Evolutionary conservation across 2,329 filamentous ascomycete genomes (phyloP), one percentile per base, ranked within the genome.

Genomic region (Nemania sp.): DNA sequence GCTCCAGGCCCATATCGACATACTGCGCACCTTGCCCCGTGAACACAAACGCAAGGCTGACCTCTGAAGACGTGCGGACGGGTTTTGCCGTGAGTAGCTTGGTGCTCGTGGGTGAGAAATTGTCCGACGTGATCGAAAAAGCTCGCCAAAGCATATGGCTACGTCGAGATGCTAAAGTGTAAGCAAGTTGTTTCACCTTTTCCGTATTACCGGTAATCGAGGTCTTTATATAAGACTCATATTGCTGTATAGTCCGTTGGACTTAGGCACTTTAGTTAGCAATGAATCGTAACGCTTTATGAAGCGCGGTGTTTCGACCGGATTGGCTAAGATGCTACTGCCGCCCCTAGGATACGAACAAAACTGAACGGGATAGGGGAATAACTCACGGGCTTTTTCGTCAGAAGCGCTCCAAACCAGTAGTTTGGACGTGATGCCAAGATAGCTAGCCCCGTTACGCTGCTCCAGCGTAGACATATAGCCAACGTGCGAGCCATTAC

Each of bases 331-430:
- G 17, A 41, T 20, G 14, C 11, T 14, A 12, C 6, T 2, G 2
- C 17, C 3, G 14, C 14, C 24, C n/a, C 20, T 19, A 8, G 14
- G 8, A 20, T 30, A 3, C 6, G 15, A 17, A 5, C 14, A 4
- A 24, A 28, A 44, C 14, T 14, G 14, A 30, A 23, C 4, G 3
- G 12, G 26, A 2, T 8, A 15, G 30, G 3, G 34, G 20, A 12
- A 12, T 28, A 14, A 44, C 44, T 52, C 5, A 52, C 44, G 52
- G 5, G 64, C 66, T n/a, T 63, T 65, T 56, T 68, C 62, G 26
- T 69, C 66, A 2, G 61, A 53, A 5, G 67, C 66, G n/a, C 61
- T 63, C 65, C 65, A 68, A 14, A 69, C 60, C 1, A 70, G 56
- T n/a, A 70, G 51, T 23, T 31, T 58, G 1, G 46, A 20, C 1